These are phyloP conservation scores for Elongisporangium anandrum DNA, from an alignment of 352 stramenopile species.

Conservation along the genomic window DNA sequence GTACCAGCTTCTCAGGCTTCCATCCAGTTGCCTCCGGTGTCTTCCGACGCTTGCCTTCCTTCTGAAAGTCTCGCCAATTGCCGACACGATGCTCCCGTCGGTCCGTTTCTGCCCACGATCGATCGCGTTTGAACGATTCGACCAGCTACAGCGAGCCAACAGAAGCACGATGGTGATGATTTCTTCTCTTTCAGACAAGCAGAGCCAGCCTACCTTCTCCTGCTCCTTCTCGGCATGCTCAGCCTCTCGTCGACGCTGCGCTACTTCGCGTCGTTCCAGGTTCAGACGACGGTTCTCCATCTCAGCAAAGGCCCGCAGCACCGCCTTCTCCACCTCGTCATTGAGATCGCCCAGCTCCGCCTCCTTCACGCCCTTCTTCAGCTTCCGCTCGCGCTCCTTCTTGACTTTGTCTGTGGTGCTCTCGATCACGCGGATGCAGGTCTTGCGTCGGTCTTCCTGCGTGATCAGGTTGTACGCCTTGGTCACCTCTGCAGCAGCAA, in stretches of 20 bases:
- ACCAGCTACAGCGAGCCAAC: conserved; percentile 16
- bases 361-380: conserved; percentile 83
- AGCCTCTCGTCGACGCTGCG: conserved; percentile 61
- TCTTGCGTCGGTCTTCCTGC: conserved; percentile 83
- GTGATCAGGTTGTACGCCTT: conserved; percentile 83
- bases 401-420: conserved; percentile 61
- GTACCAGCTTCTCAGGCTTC: conserved; percentile 62
- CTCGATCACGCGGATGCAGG: conserved; percentile 72
- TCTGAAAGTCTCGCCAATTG: conserved; percentile 80
- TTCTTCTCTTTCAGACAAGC: not conserved
- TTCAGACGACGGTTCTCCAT: conserved; percentile 78
- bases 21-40: conserved; percentile 49
- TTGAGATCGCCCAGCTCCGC: conserved; percentile 56
- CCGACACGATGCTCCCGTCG: conserved; percentile 72
- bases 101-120: conserved; percentile 71
- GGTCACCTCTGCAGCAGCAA: conserved; percentile 54
- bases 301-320: conserved; percentile 80
- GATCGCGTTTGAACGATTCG: conserved; percentile 70
- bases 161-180: not conserved
- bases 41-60: conserved; percentile 63
- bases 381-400: conserved; percentile 64
- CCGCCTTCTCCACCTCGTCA: conserved; percentile 66
- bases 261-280: conserved; percentile 66
- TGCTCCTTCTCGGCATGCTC: conserved; percentile 76
- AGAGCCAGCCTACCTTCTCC: conserved; percentile 32